A percentile compares a stretch with the other conserved stretches of the same genome.
These are phyloP conservation scores for Aspergillus pseudoviridinutans DNA, from an alignment of 2,329 filamentous ascomycete species.

Conservation along the genomic window DNA sequence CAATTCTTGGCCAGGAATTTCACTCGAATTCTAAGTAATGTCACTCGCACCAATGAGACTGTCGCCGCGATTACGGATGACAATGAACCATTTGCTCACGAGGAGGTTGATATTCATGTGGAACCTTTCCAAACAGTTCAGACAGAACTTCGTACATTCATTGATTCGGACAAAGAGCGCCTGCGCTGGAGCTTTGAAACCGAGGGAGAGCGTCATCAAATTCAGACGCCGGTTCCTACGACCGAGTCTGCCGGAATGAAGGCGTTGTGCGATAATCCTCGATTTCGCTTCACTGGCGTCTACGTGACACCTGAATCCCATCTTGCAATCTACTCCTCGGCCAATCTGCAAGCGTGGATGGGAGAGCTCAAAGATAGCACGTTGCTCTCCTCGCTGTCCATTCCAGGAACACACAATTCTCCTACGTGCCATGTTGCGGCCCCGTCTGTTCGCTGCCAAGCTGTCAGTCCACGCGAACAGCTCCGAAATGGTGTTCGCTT, in stretches of 20 bases:
- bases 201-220: slow-evolving; percentile 62
- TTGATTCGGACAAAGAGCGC: slow-evolving; percentile 58
- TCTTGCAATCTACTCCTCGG: slow-evolving; percentile 65
- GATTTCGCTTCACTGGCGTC: slow-evolving; percentile 59
- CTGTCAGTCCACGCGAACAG: slow-evolving; percentile 70
- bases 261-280: slow-evolving; percentile 51
- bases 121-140: slow-evolving; percentile 63
- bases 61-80: slow-evolving; percentile 46
- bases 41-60: slow-evolving; percentile 41
- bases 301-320: slow-evolving; percentile 56
- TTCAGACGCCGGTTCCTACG: slow-evolving; percentile 65
- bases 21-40: slow-evolving; percentile 40
- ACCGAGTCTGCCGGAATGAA: slow-evolving; percentile 59
- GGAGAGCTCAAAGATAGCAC: slow-evolving; percentile 64
- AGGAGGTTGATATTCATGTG: slow-evolving; percentile 61
- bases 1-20: slow-evolving; percentile 47
- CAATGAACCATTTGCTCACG: slow-evolving; percentile 57
- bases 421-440: slow-evolving; percentile 80
- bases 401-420: slow-evolving; percentile 94
- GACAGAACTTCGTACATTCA: slow-evolving; percentile 59
- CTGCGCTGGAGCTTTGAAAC: slow-evolving; percentile 70
- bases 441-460: slow-evolving; percentile 90
- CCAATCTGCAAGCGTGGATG: slow-evolving; percentile 77
- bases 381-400: slow-evolving; percentile 75
- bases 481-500: slow-evolving; percentile 89